Evolutionary conservation across 345 rosid species (phyloP).

Genomic region (Melastoma malabathricum): DNA sequence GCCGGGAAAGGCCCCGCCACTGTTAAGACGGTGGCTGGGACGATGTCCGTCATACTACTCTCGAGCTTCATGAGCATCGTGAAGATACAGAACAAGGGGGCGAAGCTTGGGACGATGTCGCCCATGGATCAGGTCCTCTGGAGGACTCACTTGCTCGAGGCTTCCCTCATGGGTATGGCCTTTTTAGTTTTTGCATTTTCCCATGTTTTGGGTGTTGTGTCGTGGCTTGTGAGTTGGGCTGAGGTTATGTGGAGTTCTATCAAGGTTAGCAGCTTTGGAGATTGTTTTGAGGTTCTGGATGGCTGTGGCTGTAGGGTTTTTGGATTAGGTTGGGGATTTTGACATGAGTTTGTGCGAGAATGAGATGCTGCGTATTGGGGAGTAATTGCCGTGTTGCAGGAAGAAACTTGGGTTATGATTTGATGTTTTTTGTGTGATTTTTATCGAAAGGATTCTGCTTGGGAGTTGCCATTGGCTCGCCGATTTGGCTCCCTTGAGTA

Average conservation of each 20-base stretch:
- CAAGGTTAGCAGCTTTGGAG: not conserved
- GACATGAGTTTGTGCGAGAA: no score
- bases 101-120: conserved; percentile 96
- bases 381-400: no score
- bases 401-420: no score
- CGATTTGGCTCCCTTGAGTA: no score
- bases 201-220: not conserved
- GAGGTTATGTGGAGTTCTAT: not conserved
- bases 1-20: conserved; percentile 89
- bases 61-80: conserved; percentile 73
- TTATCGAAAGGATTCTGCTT: no score
- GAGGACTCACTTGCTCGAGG: conserved; percentile 97
- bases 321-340: no score
- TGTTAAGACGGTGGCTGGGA: conserved; percentile 85
- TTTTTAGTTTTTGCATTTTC: not conserved
- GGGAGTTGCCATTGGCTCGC: no score
- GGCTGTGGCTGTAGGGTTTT: no score
- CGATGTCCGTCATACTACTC: conserved; percentile 74
- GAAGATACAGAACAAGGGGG: conserved; percentile 96
- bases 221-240: no score
- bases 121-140: conserved; percentile 99
- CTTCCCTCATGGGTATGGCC: conserved; percentile 72
- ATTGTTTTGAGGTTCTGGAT: not conserved
- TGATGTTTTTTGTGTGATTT: no score
- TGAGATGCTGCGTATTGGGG: no score